Percentiles rank a stretch among this genome's conserved stretches.
Evolutionary conservation across 805 yeast species (phyloP).

Genomic region (Metschnikowia corniflorae): DNA sequence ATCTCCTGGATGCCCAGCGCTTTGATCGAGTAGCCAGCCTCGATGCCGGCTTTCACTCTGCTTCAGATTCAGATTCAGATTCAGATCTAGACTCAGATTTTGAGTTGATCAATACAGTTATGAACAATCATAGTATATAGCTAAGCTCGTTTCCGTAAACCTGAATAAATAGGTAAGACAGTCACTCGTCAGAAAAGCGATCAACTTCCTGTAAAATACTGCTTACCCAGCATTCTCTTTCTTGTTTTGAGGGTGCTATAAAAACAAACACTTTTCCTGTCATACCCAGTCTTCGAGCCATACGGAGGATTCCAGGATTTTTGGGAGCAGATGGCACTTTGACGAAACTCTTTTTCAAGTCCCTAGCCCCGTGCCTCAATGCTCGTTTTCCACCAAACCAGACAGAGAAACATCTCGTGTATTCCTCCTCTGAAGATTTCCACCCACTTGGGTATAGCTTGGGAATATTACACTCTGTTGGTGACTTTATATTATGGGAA

Average conservation of each 20-base stretch:
- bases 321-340: slow-evolving; percentile 16
- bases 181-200: slow-evolving; percentile 18
- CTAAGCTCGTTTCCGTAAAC: no score
- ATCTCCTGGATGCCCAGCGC: background rate
- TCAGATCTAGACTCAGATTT: slow-evolving; percentile 17
- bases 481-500: slow-evolving; percentile 42
- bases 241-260: slow-evolving; percentile 77
- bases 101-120: slow-evolving; percentile 19
- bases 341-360: background rate
- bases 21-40: no score
- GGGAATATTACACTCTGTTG: slow-evolving; percentile 61
- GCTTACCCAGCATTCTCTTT: slow-evolving; percentile 78
- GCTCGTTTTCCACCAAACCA: slow-evolving; percentile 69
- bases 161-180: no score
- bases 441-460: slow-evolving; percentile 79
- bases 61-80: slow-evolving; percentile 13
- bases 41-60: slow-evolving; percentile 7
- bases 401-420: slow-evolving; percentile 71
- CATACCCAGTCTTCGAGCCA: slow-evolving; percentile 56
- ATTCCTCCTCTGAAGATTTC: slow-evolving; percentile 74
- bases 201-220: slow-evolving; percentile 44
- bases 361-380: slow-evolving; percentile 5
- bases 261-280: slow-evolving; percentile 70
- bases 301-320: slow-evolving; percentile 43
- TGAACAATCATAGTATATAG: no score